These are phyloP conservation scores for Pichia sp. DNA, from an alignment of 1,139 yeast genomes.

Conservation along the genomic window DNA sequence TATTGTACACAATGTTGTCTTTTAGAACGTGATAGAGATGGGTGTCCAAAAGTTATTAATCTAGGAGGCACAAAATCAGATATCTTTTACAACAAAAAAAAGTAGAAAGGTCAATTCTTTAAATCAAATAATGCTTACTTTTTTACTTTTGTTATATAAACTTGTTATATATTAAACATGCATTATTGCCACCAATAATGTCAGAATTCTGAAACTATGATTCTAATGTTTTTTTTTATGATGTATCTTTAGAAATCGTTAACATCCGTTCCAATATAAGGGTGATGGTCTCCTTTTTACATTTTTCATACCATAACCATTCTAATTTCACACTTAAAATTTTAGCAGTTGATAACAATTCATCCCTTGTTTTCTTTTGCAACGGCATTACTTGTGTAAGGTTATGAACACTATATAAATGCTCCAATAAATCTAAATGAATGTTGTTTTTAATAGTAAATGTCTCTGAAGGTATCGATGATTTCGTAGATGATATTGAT, in stretches of 20 bases:
- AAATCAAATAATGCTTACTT: no score
- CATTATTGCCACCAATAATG: constrained; percentile 13
- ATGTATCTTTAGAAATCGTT: background rate
- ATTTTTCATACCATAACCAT: constrained; percentile 48
- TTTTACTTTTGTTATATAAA: background rate
- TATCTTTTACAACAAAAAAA: constrained; percentile 54
- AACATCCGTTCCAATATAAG: constrained; percentile 3
- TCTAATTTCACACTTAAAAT: constrained; percentile 45
- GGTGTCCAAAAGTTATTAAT: constrained; percentile 83
- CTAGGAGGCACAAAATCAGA: constrained; percentile 73
- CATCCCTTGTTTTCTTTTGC: constrained; percentile 43
- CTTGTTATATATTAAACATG: background rate
- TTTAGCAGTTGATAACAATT: constrained; percentile 38
- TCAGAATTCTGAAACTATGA: background rate
- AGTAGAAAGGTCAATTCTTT: constrained; percentile 16
- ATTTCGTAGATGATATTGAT: constrained; percentile 13
- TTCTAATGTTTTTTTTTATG: background rate
- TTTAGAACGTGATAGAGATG: constrained; percentile 78
- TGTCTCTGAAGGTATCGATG: background rate
- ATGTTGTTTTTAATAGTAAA: background rate
- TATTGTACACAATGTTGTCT: constrained; percentile 85
- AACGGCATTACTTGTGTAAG: constrained; percentile 43
- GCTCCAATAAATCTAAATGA: constrained; percentile 29
- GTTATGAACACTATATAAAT: constrained; percentile 34
- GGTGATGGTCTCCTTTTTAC: constrained; percentile 4